A percentile compares a stretch with the other conserved stretches of the same genome.
phyloP scores from a whole-genome alignment of 2,329 filamentous ascomycete genomes.

The Stenocarpella maydis region DNA sequence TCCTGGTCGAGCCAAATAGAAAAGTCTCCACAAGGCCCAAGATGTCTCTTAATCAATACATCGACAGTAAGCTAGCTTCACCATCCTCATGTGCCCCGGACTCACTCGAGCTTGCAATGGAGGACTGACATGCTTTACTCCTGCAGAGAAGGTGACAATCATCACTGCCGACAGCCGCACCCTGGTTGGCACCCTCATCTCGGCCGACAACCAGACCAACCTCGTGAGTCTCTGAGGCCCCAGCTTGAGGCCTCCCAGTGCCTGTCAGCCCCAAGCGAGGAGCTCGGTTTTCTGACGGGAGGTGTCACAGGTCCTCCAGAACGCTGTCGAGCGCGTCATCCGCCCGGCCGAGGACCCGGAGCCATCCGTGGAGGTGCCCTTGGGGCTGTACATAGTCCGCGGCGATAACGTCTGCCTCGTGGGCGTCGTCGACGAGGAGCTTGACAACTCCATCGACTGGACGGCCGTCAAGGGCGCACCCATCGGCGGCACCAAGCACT shows the following conservation, averaged over 20 bases:
- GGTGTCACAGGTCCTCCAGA: conserved; percentile 71
- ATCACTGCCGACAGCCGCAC: conserved; percentile 93
- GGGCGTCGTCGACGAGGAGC: conserved; percentile 86
- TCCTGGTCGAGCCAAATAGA: background rate
- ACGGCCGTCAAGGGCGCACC: conserved; percentile 83
- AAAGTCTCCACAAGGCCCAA: background rate
- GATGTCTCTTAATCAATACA: conserved; percentile 45
- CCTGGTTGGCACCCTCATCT: conserved; percentile 81
- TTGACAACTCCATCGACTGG: conserved; percentile 95
- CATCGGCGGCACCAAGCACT: conserved; percentile 86
- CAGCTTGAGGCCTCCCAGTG: background rate
- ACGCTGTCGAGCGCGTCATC: conserved; percentile 90
- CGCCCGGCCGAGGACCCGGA: conserved; percentile 84
- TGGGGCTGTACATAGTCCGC: conserved; percentile 90
- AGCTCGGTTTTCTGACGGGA: background rate
- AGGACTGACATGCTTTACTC: background rate
- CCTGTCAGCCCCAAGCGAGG: background rate
- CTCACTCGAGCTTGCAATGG: background rate
- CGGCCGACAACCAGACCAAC: conserved; percentile 92
- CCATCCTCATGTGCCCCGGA: background rate
- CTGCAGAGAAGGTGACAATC: conserved; percentile 85
- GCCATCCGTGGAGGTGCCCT: conserved; percentile 78
- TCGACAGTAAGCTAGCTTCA: conserved; percentile 44
- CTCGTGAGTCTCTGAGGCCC: conserved; percentile 59
- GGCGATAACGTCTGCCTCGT: conserved; percentile 95